Evolutionary conservation across 2,329 filamentous ascomycete genomes (phyloP).

Genomic region (Fusarium torulosum): DNA sequence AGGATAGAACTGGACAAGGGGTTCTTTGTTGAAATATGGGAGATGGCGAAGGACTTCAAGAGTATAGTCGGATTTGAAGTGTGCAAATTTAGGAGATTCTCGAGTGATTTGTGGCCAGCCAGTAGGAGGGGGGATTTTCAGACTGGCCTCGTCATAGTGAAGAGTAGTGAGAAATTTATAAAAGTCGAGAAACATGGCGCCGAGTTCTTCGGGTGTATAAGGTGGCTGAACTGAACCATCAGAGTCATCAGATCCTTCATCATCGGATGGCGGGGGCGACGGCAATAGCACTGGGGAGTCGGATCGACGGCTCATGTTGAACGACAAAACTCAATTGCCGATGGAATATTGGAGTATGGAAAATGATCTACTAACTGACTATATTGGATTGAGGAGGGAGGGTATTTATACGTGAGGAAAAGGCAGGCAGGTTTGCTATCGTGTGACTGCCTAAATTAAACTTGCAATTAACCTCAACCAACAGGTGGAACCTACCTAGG

Average conservation of each 20-base stretch:
- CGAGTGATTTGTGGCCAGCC: not conserved
- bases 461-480: not conserved
- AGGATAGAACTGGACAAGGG: not conserved
- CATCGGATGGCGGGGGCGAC: not conserved
- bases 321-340: not conserved
- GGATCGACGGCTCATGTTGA: not conserved
- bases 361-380: not conserved
- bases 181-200: not conserved
- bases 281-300: not conserved
- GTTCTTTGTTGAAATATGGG: not conserved
- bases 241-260: not conserved
- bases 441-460: no score
- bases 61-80: conserved; percentile 1
- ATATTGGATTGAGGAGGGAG: not conserved
- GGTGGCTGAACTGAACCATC: not conserved
- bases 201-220: not conserved
- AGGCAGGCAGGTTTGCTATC: no score
- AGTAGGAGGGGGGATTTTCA: not conserved
- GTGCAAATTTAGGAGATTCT: not conserved
- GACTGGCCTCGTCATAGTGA: not conserved
- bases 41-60: conserved; percentile 4
- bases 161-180: not conserved
- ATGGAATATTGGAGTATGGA: not conserved
- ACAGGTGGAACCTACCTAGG: not conserved
- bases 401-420: not conserved